Evolutionary conservation across 805 yeast genomes (phyloP), one percentile per base, ranked within the genome.

Genomic region (Sugiyamaella chiloensis): DNA sequence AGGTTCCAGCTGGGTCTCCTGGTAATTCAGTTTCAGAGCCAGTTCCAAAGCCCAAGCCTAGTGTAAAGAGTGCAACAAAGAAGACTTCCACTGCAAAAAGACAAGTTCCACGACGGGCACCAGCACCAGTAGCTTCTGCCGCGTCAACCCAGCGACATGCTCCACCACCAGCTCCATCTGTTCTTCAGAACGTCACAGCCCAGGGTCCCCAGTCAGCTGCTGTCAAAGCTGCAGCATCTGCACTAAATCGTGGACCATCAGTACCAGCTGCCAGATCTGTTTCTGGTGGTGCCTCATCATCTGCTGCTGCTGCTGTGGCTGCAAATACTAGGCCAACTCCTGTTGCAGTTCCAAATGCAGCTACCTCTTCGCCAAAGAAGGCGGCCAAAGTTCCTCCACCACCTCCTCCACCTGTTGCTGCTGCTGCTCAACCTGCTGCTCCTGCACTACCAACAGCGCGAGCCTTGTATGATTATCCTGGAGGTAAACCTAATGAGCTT

Each of bases 391-490:
- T 40, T 8, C 60, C 61, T 2, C 58, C 58, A 1, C 66, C 68
- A 4, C 60, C 61, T 2, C 58, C 58, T 2, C 66, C 68, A 4
- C 64, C 68, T 14, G 80, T 80, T 1, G 82, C 87, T 2, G 79
- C 83, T 1, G 87, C 90, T 1, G 51, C 46, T 6, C 40, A 45
- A 5, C 37, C 67, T 5, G 83, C 89, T 1, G 80, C 85, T 1
- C 75, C 78, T 2, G 73, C 81, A 44, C 79, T 71, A 61, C 96
- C 96, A 23, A 83, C 86, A 2, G 93, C 73, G 64, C 81, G 80
- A 59, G 98, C 95, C 0, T 79, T 87, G 31, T 91, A 85, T 62
- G 96, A 89, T 57, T 91, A 86, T 66, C 85, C 82, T 17, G 97
- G 96, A 5, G 78, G 89, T 1, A 93, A 91, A 14, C 83, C 95